Conservation (phyloP, 2,329 filamentous ascomycete species). For the Penicillium sp. region DNA sequence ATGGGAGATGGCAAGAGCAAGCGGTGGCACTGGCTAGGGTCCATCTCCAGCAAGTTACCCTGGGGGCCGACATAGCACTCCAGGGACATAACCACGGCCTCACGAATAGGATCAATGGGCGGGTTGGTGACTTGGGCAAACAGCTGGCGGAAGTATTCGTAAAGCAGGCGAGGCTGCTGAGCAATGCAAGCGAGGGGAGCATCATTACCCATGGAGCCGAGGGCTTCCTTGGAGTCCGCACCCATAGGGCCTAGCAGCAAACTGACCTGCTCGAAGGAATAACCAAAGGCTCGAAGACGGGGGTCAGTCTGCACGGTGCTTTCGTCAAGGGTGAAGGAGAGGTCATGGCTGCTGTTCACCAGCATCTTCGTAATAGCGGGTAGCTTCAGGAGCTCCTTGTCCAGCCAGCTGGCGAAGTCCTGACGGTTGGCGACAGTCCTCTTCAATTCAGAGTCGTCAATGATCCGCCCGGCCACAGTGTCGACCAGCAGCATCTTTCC, state of each 20-base stretch:
- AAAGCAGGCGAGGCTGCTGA: constrained; percentile 80
- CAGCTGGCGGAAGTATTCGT: constrained; percentile 95
- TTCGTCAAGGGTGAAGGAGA: constrained; percentile 64
- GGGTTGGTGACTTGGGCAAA: constrained; percentile 98
- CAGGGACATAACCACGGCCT: constrained; percentile 96
- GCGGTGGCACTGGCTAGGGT: constrained; percentile 79
- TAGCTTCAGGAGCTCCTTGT: constrained; percentile 77
- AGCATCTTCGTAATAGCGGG: constrained; percentile 67
- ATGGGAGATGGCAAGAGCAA: constrained; percentile 84
- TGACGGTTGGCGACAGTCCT: constrained; percentile 77
- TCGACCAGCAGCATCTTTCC: constrained; percentile 96
- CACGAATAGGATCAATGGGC: constrained; percentile 92
- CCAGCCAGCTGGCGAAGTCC: constrained; percentile 84
- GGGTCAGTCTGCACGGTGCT: constrained; percentile 76
- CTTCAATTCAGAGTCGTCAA: constrained; percentile 91
- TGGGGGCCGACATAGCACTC: constrained; percentile 96
- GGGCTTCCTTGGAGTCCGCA: constrained; percentile 91
- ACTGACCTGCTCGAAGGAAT: constrained; percentile 92
- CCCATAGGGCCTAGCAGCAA: constrained; percentile 92
- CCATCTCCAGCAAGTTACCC: constrained; percentile 92
- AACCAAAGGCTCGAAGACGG: constrained; percentile 79
- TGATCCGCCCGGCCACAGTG: constrained; percentile 83
- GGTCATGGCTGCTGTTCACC: constrained; percentile 52
- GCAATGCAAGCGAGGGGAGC: constrained; percentile 86
- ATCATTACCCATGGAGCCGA: constrained; percentile 98